Base-by-base conservation (phyloP, 306 rosid species). In the Adenanthera pavonina region DNA sequence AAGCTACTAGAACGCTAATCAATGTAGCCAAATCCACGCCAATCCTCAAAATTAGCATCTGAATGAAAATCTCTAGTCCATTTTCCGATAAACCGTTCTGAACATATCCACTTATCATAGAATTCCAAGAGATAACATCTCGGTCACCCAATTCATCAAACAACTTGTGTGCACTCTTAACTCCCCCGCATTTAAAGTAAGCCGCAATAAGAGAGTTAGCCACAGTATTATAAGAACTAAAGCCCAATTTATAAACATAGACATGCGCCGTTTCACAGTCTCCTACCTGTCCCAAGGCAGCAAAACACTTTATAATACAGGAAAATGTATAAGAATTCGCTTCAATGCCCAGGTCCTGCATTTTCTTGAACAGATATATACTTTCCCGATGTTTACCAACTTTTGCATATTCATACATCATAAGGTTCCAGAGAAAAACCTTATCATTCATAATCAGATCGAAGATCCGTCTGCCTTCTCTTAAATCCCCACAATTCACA, bases 81-180 rank as follows among this genome's bases (percentile, higher is more conserved):
- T 35, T 87, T 70, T 75, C 77, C 2, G 89, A 79, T 61, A 80
- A 82, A 51, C 85, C 88, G 33, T 91, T 94, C 69, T 57, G 68
- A n/a, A 85, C 90, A 80, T 54, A 91, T 3, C 93, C 97, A 79
- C 92, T 91, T 48, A 94, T 94, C 97, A 91, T 87, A 4, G 96
- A 92, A 84, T 89, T 94, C 97, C 97, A 91, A 0, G 97, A 86
- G 75, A 94, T 82, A 33, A 91, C 93, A 83, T 94, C 94, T 74
- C 90, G 76, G 3, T 85, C 90, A 83, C 34, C 14, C 94, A 91
- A 78, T 87, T 79, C 91, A 87, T 91, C 97, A 71, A 92, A 92
- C 92, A 89, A 69, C 83, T 87, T 88, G 46, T 53, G 79, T 57
- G 97, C 97, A 80, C 84, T 83, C 54, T 89, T 89, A 83, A 91